Conservation (phyloP, 306 rosid genomes). For the Pterocarpus santalinus region DNA sequence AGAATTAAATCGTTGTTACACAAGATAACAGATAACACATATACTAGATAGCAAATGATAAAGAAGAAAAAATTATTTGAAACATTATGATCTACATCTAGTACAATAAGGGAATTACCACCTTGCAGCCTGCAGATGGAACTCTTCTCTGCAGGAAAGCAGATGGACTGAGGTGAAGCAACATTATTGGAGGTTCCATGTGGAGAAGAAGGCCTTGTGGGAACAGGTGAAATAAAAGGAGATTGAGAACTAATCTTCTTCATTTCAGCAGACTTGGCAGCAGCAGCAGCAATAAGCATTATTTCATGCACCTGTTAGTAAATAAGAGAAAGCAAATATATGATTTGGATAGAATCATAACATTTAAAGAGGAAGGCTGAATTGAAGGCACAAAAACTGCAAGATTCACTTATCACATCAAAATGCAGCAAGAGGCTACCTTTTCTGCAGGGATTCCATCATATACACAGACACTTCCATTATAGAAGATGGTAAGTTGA, state of each 20-base stretch:
- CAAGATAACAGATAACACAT: slow-evolving; percentile 8
- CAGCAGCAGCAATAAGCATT: slow-evolving; percentile 61
- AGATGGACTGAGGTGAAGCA: slow-evolving; percentile 54
- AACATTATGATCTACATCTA: slow-evolving; percentile 14
- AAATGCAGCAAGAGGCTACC: slow-evolving; percentile 50
- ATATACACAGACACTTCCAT: slow-evolving; percentile 67
- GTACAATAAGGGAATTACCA: slow-evolving; percentile 40
- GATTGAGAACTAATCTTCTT: slow-evolving; percentile 53
- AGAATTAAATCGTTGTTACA: background rate
- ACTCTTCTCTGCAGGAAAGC: slow-evolving; percentile 55
- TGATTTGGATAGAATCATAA: slow-evolving; percentile 7
- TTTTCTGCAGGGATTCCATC: slow-evolving; percentile 75
- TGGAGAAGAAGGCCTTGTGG: slow-evolving; percentile 59
- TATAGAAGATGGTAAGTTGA: slow-evolving; percentile 71
- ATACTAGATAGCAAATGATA: background rate
- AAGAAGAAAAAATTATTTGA: background rate
- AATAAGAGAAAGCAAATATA: slow-evolving; percentile 5
- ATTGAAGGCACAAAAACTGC: slow-evolving; percentile 2
- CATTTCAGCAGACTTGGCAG: slow-evolving; percentile 59
- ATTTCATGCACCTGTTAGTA: slow-evolving; percentile 65
- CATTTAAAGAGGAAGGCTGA: background rate
- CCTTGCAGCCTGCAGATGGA: slow-evolving; percentile 70
- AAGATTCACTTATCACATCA: slow-evolving; percentile 12
- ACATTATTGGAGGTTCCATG: slow-evolving; percentile 50
- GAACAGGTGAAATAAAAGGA: slow-evolving; percentile 54